A percentile compares a stretch with the other conserved stretches of the same genome.
Evolutionary conservation across 495 filamentous ascomycete species (phyloP).

Genomic region (Copromyces sp.): DNA sequence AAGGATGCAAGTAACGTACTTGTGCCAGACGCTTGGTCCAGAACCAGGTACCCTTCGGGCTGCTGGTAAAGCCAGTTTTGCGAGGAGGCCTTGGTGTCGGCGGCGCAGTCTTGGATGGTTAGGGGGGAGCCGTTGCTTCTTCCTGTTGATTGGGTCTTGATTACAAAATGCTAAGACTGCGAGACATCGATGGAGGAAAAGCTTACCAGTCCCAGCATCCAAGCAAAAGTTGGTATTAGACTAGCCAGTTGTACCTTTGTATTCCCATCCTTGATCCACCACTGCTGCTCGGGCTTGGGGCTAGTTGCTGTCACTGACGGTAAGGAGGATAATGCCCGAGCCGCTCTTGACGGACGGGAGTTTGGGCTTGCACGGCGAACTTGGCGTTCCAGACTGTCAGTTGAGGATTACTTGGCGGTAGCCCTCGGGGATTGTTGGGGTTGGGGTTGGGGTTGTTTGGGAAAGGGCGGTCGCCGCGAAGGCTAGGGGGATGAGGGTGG

Average conservation of each 20-base stretch:
- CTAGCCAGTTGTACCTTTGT: slow-evolving; percentile 37
- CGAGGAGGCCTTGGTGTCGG: slow-evolving; percentile 23
- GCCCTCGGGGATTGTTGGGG: slow-evolving; percentile 21
- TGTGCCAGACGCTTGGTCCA: background rate
- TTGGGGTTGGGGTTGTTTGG: slow-evolving; percentile 14
- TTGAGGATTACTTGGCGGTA: slow-evolving; percentile 42
- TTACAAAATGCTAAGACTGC: too few relatives aligned
- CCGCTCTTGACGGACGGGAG: slow-evolving; percentile 20
- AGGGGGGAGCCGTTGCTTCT: slow-evolving; percentile 29
- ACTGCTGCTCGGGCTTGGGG: slow-evolving; percentile 36
- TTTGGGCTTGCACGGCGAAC: slow-evolving; percentile 38
- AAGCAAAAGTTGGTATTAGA: slow-evolving; percentile 36
- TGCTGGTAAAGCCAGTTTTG: slow-evolving; percentile 40
- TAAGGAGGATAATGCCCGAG: slow-evolving; percentile 33
- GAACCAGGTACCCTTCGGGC: slow-evolving; percentile 25
- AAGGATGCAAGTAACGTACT: background rate
- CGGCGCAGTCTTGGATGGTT: slow-evolving; percentile 30
- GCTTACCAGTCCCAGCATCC: slow-evolving; percentile 30
- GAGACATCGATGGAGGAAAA: too few relatives aligned
- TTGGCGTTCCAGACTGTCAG: slow-evolving; percentile 36
- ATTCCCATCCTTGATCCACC: slow-evolving; percentile 34
- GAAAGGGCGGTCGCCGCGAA: slow-evolving; percentile 37
- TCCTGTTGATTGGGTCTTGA: slow-evolving; percentile 36
- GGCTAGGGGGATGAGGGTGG: slow-evolving; percentile 28
- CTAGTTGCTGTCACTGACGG: slow-evolving; percentile 23